These are phyloP conservation scores for Tuber magnatum DNA, from an alignment of 495 filamentous ascomycete species.

Conservation along the genomic window DNA sequence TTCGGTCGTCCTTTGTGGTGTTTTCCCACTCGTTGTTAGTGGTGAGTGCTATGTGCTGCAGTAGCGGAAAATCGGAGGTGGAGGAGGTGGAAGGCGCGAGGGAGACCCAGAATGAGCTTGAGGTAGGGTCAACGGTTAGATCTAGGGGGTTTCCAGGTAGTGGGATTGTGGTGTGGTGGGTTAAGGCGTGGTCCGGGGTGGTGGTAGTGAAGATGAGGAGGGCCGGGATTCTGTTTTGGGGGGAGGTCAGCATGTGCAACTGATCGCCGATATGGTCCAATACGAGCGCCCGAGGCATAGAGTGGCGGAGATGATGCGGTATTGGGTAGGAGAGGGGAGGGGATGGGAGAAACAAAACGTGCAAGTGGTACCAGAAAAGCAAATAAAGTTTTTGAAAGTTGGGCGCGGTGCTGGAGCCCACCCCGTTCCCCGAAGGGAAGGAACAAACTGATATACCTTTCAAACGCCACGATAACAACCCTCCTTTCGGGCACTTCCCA, in stretches of 20 bases:
- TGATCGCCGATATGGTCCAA: background rate
- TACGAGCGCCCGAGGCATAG: background rate
- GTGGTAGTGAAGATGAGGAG: slow-evolving; percentile 54
- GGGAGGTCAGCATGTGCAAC: slow-evolving; percentile 31
- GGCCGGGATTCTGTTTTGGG: slow-evolving; percentile 50
- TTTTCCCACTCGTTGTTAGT: slow-evolving; percentile 13
- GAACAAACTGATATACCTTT: slow-evolving; percentile 52
- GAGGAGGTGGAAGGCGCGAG: slow-evolving; percentile 53
- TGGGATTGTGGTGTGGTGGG: slow-evolving; percentile 46
- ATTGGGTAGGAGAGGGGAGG: background rate
- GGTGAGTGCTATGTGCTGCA: slow-evolving; percentile 38
- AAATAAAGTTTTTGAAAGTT: background rate
- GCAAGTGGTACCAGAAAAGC: background rate
- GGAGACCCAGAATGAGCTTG: slow-evolving; percentile 46
- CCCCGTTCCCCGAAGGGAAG: background rate
- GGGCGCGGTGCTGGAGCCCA: background rate
- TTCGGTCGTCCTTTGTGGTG: slow-evolving; percentile 20
- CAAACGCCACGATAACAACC: slow-evolving; percentile 56
- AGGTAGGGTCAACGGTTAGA: slow-evolving; percentile 41
- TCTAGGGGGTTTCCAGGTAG: slow-evolving; percentile 59
- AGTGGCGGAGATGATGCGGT: background rate
- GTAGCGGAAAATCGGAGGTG: slow-evolving; percentile 44
- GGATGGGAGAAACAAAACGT: background rate
- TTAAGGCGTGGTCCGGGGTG: slow-evolving; percentile 44
- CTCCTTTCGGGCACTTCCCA: slow-evolving; percentile 41